phyloP scores from a whole-genome alignment of 139 green algal species.

The Axilococcus clingmanii region DNA sequence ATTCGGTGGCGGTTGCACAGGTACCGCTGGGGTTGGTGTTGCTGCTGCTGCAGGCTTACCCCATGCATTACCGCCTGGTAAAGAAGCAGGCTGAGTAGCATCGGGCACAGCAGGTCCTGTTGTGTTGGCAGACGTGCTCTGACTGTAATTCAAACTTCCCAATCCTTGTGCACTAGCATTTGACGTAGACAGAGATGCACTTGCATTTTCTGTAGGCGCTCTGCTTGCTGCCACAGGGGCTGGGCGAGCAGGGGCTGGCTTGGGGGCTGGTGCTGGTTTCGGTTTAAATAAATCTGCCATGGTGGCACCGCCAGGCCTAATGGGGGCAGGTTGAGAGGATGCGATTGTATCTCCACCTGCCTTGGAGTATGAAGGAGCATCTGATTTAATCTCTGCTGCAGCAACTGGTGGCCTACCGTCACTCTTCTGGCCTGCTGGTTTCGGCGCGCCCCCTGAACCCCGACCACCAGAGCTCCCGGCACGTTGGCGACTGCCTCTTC shows the following conservation, averaged over 20 bases:
- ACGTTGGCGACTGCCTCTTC: neutral
- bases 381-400: slow-evolving; percentile 1
- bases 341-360: slow-evolving; percentile 1
- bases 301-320: slow-evolving; percentile 4
- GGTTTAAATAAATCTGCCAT: slow-evolving; percentile 32
- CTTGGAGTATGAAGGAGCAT: slow-evolving; percentile 8
- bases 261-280: slow-evolving; percentile 14
- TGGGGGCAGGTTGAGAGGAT: slow-evolving; percentile 3
- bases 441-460: neutral
- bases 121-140: too few relatives aligned
- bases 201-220: neutral
- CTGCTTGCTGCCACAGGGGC: slow-evolving; percentile 6
- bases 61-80: slow-evolving; percentile 7
- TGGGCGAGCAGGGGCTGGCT: slow-evolving; percentile 1
- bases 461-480: slow-evolving; percentile 3
- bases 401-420: slow-evolving; percentile 2
- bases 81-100: neutral
- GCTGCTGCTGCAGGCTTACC: slow-evolving; percentile 12
- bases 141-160: slow-evolving; percentile 3
- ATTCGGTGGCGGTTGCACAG: slow-evolving; percentile 1
- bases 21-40: neutral
- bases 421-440: slow-evolving; percentile 9
- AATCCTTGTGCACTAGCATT: too few relatives aligned
- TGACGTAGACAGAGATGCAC: slow-evolving; percentile 1
- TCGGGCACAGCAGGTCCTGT: neutral